Evolutionary conservation across 1,139 yeast species (phyloP), one percentile per base, ranked within the genome.

Genomic region (Entelexis paramagnoliae): DNA sequence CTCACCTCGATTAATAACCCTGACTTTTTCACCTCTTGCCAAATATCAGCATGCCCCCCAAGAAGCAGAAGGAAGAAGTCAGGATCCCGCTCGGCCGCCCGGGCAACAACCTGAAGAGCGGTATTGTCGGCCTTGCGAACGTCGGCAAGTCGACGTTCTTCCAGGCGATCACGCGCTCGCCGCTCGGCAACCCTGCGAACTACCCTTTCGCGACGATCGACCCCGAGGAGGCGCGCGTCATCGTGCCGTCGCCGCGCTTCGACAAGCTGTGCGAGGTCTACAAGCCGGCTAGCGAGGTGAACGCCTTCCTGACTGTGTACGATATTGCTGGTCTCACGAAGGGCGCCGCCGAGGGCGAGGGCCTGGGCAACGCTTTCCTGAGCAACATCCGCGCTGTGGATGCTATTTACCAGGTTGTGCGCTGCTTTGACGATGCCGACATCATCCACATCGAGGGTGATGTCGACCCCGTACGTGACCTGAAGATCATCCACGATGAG

Each of bases 151-250:
- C 95, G 1, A 76, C 80, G 0, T 75, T 76, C 58, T 76, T 76
- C 64, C 80, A 76, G 59, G 76, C 79, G 30, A 77, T 87, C 57
- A 86, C 95, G 17, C 76, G 76, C 71, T 85, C 85, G 64, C 91
- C 91, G 49, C 75, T 88, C 63, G 96, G 96, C 63, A 87, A 86
- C 73, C 96, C 97, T 56, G 96, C 96, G 56, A 88, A 88, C 72
- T 91, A 89, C 66, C 96, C 96, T 36, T 88, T 88, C 67, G 96
- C 96, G 55, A 89, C 97, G 54, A 88, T 89, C 70, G 96, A 89
- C 63, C 96, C 97, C 48, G 96, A 88, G 74, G 96, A 87, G 73
- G 96, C 96, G 44, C 78, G 94, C 70, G 95, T 87, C 53, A 79
- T 82, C 62, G 96, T 88, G 54, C 96, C 96, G 62, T 84, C 95